Evolutionary conservation across 169 alveolate genomes (phyloP), one percentile per base, ranked within the genome.

Genomic region (Eimeria praecox): DNA sequence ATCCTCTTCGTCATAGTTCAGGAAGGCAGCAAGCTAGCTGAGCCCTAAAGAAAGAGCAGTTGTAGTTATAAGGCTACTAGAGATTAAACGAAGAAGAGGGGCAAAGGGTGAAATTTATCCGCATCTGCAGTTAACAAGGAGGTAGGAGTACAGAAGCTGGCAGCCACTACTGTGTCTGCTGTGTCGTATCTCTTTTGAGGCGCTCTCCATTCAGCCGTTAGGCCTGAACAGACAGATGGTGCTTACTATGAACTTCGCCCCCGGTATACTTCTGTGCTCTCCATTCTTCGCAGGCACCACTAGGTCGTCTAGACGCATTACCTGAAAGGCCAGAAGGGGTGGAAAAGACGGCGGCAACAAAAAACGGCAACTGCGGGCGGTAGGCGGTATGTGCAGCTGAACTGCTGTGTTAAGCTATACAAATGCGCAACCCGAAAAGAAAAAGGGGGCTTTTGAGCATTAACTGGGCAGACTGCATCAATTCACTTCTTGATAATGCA

Each of bases 241-340:
- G 35, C 91, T 14, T 83, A 83, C 91, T 14, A 83, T 83, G 54
- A 83, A 83, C 91, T 83, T 83, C 20, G 91, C 91, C 75, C 56
- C 54, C 40, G 91, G 91, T 54, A 83, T 83, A 18, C 49, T 52
- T 83, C 91, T 83, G 52, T 83, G 91, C 52, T 83, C 91, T 16
- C 91, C 91, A 56, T 83, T 59, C 75, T 83, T 83, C 56, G 91
- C 91, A 33, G 91, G 75, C 22, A 83, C 49, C 54, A 83, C 91
- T 49, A 83, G 75, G 73, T 83, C 73, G 33, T 83, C 91, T 22
- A 83, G 49, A 2, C 77, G 91, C 75, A 83, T 83, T 35, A 44
- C 46, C 91, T 83, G 75, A 24, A 24, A 77, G 56, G n/a, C n/a
- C 30, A 80, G 42, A 78, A 24, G 64, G 6, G 9, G 69, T 10